Evolutionary conservation across 1,284 basidiomycete species (phyloP), one percentile per base, ranked within the genome.

Genomic region (Peniophora sp.): DNA sequence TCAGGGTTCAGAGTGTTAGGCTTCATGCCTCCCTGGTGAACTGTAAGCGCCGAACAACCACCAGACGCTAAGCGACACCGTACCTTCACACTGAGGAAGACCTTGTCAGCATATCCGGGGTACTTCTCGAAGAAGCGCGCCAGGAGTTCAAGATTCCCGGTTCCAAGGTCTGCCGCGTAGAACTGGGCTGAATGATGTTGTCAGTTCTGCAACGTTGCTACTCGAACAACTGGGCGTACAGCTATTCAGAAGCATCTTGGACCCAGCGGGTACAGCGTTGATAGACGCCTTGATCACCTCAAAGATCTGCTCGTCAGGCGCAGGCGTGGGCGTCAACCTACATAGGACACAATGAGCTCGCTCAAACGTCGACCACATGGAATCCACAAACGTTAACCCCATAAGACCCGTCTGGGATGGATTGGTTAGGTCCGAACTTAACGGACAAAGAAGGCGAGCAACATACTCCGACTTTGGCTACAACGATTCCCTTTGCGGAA

Each of bases 271-370:
- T 14, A 71, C 63, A 0, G 75, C 73, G n/a, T 74, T 69, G 48
- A 83, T 66, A 6, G 72, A 72, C 10, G 78, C 73, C 58, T 75
- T 78, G 66, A 83, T 77, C 3, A 74, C 66, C 19, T 68, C 70
- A 50, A 83, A 81, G 9, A 71, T 70, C 17, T 71, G 64, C 47
- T 75, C 70, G 24, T 83, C 76, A 1, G 73, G 60, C 1, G 66
- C 60, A 10, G 66, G 67, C 19, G 52, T 57, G 17, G 70, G 67
- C 22, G 41, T 56, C 65, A 62, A 64, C 23, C 62, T 64, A 48
- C 3, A 17, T n/a, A 27, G 3, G 20, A 16, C n/a, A n/a, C 2
- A 34, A 27, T 10, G 35, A 20, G n/a, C 16, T 17, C 11, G 25
- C 10, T 45, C 24, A 16, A 20, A 20, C 38, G 38, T 8, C 38